Base-by-base conservation (phyloP, 179 eudicot genomes). In the Silene noctiflora region DNA sequence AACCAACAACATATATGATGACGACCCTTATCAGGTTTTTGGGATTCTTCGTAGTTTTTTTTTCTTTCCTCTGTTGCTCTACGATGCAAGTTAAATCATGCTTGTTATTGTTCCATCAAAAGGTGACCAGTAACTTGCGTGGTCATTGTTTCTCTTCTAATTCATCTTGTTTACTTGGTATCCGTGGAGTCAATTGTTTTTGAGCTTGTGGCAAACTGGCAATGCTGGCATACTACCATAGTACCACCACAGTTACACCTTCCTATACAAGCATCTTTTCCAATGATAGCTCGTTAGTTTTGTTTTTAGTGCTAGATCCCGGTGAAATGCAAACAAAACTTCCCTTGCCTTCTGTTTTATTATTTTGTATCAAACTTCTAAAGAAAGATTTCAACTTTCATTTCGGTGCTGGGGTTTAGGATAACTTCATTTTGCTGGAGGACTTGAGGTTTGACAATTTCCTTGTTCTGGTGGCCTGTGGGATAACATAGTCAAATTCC, bases 221-320 rank as follows among this genome's bases (percentile, higher is more conserved):
- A 61, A 61, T 22, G 63, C 27, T 20, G 13, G 17, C 17, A 27
- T 29, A 27, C 44, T 46, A 46, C 53, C 53, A 46, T 2, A 14
- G 19, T 4, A 29, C 69, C 44, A 29, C 69, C 42, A 65, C 44
- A 65, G 31, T 27, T 9, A 10, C 65, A 29, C 39, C 20, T 19
- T 31, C 21, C 33, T 29, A 29, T 66, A 4, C 20, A 31, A 66
- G 21, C 44, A 4, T 20, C 27, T 46, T 69, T 42, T 6, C 73
- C 51, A 39, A 48, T 69, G 60, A 4, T 48, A 67, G 55, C 33
- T 59, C 21, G 29, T 67, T 67, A 35, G 71, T 22, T 67, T 67
- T 39, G 53, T 64, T 64, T 27, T 27, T 64, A 29, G 39, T 27
- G 35, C 68, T 16, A 25, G 39, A 22, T 14, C 31, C 17, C 42